Evolutionary conservation across 805 yeast genomes (phyloP).

Genomic region (Kockiozyma suomiensis): DNA sequence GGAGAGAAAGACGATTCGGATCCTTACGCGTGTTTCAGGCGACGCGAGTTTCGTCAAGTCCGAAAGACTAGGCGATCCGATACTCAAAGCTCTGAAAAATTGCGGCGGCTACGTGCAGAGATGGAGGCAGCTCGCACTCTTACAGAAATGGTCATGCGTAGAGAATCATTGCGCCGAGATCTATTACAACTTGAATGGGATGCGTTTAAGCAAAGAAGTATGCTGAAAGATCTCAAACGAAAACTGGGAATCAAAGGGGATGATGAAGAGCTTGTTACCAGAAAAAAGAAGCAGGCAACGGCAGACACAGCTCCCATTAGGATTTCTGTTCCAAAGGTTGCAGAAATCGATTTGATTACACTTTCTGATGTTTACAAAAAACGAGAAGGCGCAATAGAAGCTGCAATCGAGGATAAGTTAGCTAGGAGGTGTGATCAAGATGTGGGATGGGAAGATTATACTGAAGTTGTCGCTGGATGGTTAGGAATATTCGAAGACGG

Average conservation of each 20-base stretch:
- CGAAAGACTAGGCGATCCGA: slow-evolving; percentile 96
- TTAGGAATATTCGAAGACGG: slow-evolving; percentile 10
- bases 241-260: slow-evolving; percentile 76
- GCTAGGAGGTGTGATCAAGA: slow-evolving; percentile 68
- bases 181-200: slow-evolving; percentile 62
- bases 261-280: slow-evolving; percentile 78
- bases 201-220: slow-evolving; percentile 71
- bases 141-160: slow-evolving; percentile 66
- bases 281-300: slow-evolving; percentile 57
- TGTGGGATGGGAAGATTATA: slow-evolving; percentile 67
- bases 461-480: slow-evolving; percentile 31
- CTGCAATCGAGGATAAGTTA: slow-evolving; percentile 84
- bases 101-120: slow-evolving; percentile 72
- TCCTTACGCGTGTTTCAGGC: slow-evolving; percentile 93
- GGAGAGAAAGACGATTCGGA: slow-evolving; percentile 88
- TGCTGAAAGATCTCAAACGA: slow-evolving; percentile 74
- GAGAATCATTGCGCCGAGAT: slow-evolving; percentile 69
- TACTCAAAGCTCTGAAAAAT: slow-evolving; percentile 81
- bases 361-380: slow-evolving; percentile 73
- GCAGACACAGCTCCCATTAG: slow-evolving; percentile 23
- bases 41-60: slow-evolving; percentile 92
- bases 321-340: slow-evolving; percentile 73
- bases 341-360: slow-evolving; percentile 86
- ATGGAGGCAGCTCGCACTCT: slow-evolving; percentile 74
- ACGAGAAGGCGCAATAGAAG: slow-evolving; percentile 73